These are phyloP conservation scores for Buxus sempervirens DNA, from an alignment of 164 flowering plant genomes.

Conservation along the genomic window DNA sequence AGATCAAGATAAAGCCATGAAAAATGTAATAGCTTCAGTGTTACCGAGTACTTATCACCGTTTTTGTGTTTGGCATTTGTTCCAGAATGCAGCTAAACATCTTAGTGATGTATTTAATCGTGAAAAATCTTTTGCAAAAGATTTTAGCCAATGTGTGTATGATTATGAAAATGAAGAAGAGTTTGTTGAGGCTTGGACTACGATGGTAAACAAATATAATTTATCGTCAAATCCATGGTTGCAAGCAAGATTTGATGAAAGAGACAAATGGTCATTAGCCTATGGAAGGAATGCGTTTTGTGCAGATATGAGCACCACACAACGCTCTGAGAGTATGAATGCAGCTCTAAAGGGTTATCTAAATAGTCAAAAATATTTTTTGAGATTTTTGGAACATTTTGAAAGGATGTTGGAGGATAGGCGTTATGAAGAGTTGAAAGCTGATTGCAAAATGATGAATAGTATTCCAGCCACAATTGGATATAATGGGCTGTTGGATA, in stretches of 20 bases:
- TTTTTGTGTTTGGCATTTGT: not conserved
- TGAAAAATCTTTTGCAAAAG: not conserved
- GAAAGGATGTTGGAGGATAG: not conserved
- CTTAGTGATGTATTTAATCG: not conserved
- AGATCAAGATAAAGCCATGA: not conserved
- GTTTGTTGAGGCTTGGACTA: not conserved
- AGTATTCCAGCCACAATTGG: not conserved
- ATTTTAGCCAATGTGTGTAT: not conserved
- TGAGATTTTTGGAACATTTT: slow-evolving; percentile 5
- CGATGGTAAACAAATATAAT: not conserved
- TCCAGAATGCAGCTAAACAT: not conserved
- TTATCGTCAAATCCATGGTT: not conserved
- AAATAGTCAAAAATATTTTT: not conserved
- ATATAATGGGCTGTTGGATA: too few species aligned
- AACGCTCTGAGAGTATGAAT: not conserved
- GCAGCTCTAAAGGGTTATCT: not conserved
- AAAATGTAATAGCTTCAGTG: not conserved
- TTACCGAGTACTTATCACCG: not conserved
- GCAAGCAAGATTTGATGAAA: not conserved
- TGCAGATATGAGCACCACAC: not conserved
- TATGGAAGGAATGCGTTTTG: slow-evolving; percentile 2
- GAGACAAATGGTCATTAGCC: not conserved
- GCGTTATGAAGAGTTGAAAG: not conserved
- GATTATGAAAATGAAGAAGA: not conserved
- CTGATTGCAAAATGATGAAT: not conserved